Evolutionary conservation across 257 asterid genomes (phyloP).

Genomic region (Coffea canephora): DNA sequence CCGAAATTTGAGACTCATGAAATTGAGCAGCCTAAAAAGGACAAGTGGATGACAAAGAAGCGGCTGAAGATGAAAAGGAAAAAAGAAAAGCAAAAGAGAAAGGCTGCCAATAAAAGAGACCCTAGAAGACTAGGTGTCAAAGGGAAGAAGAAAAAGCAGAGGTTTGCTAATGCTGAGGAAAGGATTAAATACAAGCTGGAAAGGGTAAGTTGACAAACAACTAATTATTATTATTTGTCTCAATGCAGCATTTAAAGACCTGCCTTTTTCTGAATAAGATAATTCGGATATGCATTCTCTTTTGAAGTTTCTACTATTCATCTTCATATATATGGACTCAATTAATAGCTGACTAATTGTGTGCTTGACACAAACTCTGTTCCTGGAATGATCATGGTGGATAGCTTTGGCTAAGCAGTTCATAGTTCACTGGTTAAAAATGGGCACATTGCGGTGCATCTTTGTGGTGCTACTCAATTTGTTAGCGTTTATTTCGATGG

Average conservation of each 20-base stretch:
- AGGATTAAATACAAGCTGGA: constrained; percentile 77
- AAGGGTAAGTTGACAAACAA: constrained; percentile 16
- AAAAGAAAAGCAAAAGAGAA: constrained; percentile 70
- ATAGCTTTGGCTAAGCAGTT: no score
- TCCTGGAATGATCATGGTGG: no score
- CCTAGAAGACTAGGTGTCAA: constrained; percentile 73
- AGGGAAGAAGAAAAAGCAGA: constrained; percentile 59
- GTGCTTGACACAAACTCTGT: no score
- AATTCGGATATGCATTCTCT: no score
- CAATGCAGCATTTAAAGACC: background rate
- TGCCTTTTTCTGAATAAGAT: no score
- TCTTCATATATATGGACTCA: no score
- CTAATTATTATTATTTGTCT: background rate
- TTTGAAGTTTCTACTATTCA: no score
- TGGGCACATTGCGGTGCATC: no score
- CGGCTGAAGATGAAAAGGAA: constrained; percentile 61
- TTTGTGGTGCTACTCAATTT: no score
- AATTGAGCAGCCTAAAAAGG: constrained; percentile 77
- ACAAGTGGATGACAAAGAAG: constrained; percentile 81
- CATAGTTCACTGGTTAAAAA: no score
- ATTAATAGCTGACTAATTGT: no score
- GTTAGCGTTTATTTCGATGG: background rate
- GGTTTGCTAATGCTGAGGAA: constrained; percentile 78
- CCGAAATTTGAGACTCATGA: constrained; percentile 75
- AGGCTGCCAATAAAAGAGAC: constrained; percentile 77